Base-by-base conservation (phyloP, 2,329 filamentous ascomycete genomes). In the Cercospora janseana region DNA sequence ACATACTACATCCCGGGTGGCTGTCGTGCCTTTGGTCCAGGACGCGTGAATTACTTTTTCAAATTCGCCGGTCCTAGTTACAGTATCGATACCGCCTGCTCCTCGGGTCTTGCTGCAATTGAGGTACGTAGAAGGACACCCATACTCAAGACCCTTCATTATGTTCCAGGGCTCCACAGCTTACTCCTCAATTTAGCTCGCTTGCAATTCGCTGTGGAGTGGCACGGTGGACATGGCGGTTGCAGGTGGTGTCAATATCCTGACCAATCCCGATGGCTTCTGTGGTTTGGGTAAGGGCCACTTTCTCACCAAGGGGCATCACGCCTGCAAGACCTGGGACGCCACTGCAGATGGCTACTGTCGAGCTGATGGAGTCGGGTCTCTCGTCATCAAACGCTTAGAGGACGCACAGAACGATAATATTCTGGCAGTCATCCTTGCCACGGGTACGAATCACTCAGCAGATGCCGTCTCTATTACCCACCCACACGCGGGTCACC, bases 401-500 rank as follows among this genome's bases (percentile, higher is more conserved):
- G 60, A 64, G 8, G 67, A 70, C 51, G 68, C 68, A 1, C 12
- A 61, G 4, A 59, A 60, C 3, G 73, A 77, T 57, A 69, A 49
- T 2, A 67, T 55, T 16, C 54, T 59, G 2, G 68, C 46, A 4
- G 44, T 62, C 9, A 65, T 71, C 29, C 24, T 52, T 1, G 66
- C 59, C 2, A 62, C 68, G 1, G 57, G 51, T 2, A 74, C 69
- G 3, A 77, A 77, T 49, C 29, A 37, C 4, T 41, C 31, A 8
- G 46, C 20, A 5, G 13, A 42, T n/a, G 49, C 8, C 4, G 16
- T 9, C 3, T 46, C 45, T 9, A 49, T 55, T 13, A 49, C 49
- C 5, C 24, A 18, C 6, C 53, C 53, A 4, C 10, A 43, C 12
- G 10, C 28, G 8, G 52, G 45, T 5, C 49, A 63, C 2, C 47